Evolutionary conservation across 371 early-diverging fungal species (phyloP).

Genomic region (Mucor piriformis): DNA sequence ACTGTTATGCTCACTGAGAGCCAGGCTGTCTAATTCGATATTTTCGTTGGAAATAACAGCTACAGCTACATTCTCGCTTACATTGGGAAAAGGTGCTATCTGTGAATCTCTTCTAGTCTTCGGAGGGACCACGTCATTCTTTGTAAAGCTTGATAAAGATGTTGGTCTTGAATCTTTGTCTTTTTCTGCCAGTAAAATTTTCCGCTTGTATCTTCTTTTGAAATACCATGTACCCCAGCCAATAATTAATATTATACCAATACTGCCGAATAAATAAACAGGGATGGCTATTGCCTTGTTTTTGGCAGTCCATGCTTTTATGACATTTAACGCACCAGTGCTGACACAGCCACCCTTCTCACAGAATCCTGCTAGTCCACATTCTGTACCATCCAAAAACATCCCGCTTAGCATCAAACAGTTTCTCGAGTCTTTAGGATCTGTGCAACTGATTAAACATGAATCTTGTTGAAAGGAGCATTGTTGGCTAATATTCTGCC

Average conservation of each 20-base stretch:
- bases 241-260: slow-evolving; percentile 40
- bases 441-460: slow-evolving; percentile 73
- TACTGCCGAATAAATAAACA: slow-evolving; percentile 53
- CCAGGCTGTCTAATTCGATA: not conserved
- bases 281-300: slow-evolving; percentile 62
- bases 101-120: slow-evolving; percentile 8
- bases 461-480: slow-evolving; percentile 58
- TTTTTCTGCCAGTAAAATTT: slow-evolving; percentile 27
- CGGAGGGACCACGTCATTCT: not conserved
- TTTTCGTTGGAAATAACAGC: not conserved
- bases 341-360: slow-evolving; percentile 49
- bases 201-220: slow-evolving; percentile 20
- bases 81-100: slow-evolving; percentile 3
- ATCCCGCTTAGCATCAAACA: slow-evolving; percentile 71
- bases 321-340: slow-evolving; percentile 42
- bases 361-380: slow-evolving; percentile 78
- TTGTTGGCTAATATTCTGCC: slow-evolving; percentile 54
- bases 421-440: slow-evolving; percentile 52
- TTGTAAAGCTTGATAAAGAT: slow-evolving; percentile 14
- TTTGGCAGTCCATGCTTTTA: slow-evolving; percentile 56
- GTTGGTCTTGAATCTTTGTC: slow-evolving; percentile 45
- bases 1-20: not conserved
- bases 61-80: not conserved
- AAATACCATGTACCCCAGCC: slow-evolving; percentile 38
- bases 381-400: slow-evolving; percentile 90